Conservation (phyloP, 1,139 yeast species). For the Pichia sorboxylosa region DNA sequence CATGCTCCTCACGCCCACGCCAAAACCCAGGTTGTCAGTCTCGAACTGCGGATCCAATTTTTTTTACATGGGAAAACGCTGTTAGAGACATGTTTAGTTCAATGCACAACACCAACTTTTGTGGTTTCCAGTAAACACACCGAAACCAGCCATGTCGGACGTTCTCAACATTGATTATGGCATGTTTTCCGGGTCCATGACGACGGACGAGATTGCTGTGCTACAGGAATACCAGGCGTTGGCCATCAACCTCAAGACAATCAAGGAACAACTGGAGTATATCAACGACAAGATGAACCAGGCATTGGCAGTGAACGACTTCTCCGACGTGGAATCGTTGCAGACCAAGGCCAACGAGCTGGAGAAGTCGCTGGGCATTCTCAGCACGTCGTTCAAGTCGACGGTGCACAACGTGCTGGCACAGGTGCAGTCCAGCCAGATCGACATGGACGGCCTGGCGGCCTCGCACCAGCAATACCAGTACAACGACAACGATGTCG, state of each 20-base stretch:
- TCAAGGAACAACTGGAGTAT: constrained; percentile 15
- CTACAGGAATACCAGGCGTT: constrained; percentile 35
- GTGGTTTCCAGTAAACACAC: no score
- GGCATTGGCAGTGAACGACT: constrained; percentile 2
- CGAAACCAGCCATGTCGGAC: constrained; percentile 7
- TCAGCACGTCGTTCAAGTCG: constrained; percentile 56
- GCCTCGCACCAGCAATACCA: neutral
- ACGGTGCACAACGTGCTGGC: constrained; percentile 46
- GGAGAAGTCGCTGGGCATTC: constrained; percentile 53
- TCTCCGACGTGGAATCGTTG: constrained; percentile 1
- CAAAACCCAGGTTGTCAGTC: no score
- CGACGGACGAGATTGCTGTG: constrained; percentile 14
- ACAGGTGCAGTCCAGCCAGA: constrained; percentile 18
- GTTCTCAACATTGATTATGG: constrained; percentile 5
- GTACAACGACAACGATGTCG: neutral
- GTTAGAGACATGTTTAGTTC: no score
- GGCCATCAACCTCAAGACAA: constrained; percentile 29
- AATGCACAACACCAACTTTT: no score
- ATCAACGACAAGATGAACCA: constrained; percentile 11
- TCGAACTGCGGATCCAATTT: no score
- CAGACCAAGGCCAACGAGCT: constrained; percentile 32
- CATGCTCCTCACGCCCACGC: no score
- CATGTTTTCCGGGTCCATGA: constrained; percentile 4
- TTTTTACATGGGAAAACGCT: no score
- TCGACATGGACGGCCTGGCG: neutral